Conservation (phyloP, 176 grass and related monocot genomes). For the Zoysia pacifica region DNA sequence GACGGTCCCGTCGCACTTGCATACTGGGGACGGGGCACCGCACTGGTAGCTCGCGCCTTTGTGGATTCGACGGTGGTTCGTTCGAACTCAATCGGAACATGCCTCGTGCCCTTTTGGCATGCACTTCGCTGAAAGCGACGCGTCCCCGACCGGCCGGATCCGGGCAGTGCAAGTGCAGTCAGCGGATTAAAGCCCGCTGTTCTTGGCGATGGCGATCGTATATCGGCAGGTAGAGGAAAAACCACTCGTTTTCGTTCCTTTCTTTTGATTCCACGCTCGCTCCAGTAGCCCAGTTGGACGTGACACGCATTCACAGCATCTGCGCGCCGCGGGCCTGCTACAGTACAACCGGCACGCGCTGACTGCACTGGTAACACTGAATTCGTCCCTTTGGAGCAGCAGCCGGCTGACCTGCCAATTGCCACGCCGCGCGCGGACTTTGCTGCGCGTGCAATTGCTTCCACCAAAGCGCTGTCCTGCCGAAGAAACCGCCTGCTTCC, state of each 20-base stretch:
- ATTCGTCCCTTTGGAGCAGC: background rate
- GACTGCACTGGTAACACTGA: background rate
- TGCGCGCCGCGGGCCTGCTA: background rate
- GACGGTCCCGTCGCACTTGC: constrained; percentile 14
- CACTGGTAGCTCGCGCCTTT: background rate
- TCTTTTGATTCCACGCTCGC: background rate
- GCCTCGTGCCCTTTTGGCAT: constrained; percentile 6
- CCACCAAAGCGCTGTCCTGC: background rate
- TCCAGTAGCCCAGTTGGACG: constrained; percentile 1
- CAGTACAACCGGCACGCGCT: background rate
- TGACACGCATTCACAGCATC: constrained; percentile 2
- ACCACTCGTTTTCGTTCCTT: background rate
- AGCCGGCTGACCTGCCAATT: background rate
- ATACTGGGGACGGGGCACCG: background rate
- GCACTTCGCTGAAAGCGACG: constrained; percentile 40
- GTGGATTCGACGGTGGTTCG: constrained; percentile 10
- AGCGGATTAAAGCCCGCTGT: background rate
- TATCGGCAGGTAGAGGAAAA: background rate
- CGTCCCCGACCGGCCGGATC: constrained; percentile 18
- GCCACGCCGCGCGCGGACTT: background rate
- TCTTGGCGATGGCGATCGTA: constrained; percentile 9
- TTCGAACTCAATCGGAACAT: constrained; percentile 17
- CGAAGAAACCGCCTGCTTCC: background rate
- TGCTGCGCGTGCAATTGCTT: constrained; percentile 8
- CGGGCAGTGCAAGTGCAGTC: background rate